Conservation (phyloP, 176 grass and related monocot species). For the Avena atlantica region DNA sequence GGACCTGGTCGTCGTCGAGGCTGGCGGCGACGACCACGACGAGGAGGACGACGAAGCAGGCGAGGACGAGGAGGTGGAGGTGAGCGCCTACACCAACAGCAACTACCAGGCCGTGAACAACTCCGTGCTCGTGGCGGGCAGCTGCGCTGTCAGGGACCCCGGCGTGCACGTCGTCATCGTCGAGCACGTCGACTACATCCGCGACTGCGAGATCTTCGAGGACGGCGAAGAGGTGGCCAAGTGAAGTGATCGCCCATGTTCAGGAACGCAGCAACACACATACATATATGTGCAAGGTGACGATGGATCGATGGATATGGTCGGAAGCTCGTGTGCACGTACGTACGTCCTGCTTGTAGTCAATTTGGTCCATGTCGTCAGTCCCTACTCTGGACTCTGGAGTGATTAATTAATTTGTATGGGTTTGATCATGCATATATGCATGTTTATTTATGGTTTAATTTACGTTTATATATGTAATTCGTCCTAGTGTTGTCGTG, state of each 20-base stretch:
- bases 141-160: slow-evolving; percentile 65
- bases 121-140: slow-evolving; percentile 85
- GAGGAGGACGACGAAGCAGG: not conserved
- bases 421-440: too few relatives aligned
- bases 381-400: too few relatives aligned
- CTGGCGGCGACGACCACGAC: not conserved
- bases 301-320: too few relatives aligned
- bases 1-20: slow-evolving; percentile 54
- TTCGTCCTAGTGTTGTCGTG: too few relatives aligned
- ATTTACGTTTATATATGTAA: too few relatives aligned
- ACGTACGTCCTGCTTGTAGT: too few relatives aligned
- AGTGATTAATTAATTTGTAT: too few relatives aligned
- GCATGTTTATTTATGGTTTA: too few relatives aligned
- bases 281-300: too few relatives aligned
- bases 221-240: slow-evolving; percentile 10
- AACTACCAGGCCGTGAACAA: slow-evolving; percentile 99
- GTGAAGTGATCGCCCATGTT: not conserved
- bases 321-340: too few relatives aligned
- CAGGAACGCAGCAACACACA: too few relatives aligned
- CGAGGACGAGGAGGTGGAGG: slow-evolving; percentile 41
- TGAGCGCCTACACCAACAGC: slow-evolving; percentile 79
- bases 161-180: slow-evolving; percentile 73
- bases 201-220: slow-evolving; percentile 30
- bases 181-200: slow-evolving; percentile 53
- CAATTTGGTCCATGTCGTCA: too few relatives aligned